Percentiles rank a stretch among this genome's conserved stretches.
phyloP scores from a whole-genome alignment of 2,329 filamentous ascomycete species.

The Colletotrichum eremochloae region DNA sequence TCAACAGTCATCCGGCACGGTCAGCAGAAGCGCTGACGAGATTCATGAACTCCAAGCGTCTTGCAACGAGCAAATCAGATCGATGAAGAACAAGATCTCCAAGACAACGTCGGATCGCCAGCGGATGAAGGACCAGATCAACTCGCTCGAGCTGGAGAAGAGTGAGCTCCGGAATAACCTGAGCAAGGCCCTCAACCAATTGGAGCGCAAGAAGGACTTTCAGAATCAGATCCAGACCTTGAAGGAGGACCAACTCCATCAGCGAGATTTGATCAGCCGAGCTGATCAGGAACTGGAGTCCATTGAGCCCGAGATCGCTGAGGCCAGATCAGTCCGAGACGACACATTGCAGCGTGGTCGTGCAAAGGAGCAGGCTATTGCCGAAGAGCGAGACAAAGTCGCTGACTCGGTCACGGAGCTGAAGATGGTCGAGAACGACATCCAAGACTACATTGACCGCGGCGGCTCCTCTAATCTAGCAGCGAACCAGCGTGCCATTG shows the following conservation, averaged over 20 bases:
- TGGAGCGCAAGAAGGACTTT: conserved; percentile 85
- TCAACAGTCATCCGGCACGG: conserved; percentile 78
- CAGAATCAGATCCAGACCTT: conserved; percentile 79
- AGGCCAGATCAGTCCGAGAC: conserved; percentile 81
- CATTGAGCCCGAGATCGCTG: conserved; percentile 81
- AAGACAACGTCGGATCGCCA: conserved; percentile 80
- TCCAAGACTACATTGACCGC: conserved; percentile 81
- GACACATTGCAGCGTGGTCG: conserved; percentile 81
- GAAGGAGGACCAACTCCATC: conserved; percentile 75
- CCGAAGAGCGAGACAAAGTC: conserved; percentile 78
- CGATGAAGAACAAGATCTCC: conserved; percentile 72
- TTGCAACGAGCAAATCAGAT: conserved; percentile 76
- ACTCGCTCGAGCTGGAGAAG: conserved; percentile 79
- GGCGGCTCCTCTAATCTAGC: conserved; percentile 81
- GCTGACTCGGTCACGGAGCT: conserved; percentile 83
- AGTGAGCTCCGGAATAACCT: conserved; percentile 82
- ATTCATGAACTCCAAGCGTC: conserved; percentile 82
- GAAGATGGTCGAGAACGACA: conserved; percentile 80
- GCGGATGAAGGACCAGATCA: conserved; percentile 76
- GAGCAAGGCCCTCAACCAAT: conserved; percentile 75
- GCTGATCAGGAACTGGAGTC: conserved; percentile 80
- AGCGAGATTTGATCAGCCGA: conserved; percentile 76
- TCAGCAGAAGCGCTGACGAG: conserved; percentile 81
- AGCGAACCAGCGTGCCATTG: conserved; percentile 77
- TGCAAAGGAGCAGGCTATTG: conserved; percentile 78